Base-by-base conservation (phyloP, 2,329 filamentous ascomycete species). In the Decorospora gaudefroyi region DNA sequence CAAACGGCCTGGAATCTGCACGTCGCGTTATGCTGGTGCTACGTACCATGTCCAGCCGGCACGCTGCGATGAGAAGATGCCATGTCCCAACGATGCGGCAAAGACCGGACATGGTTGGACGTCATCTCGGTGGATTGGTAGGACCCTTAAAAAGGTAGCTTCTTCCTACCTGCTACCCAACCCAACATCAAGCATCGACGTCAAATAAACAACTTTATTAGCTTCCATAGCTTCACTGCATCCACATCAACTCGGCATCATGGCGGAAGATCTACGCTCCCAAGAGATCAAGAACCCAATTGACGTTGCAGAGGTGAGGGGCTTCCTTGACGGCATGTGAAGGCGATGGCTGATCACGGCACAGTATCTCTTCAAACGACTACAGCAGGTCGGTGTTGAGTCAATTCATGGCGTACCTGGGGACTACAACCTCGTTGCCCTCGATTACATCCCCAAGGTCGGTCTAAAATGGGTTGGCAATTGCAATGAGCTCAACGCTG, bases 391-490 rank as follows among this genome's bases (percentile, higher is more conserved):
- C 15, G 74, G 74, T 23, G 66, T 76, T 16, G 60, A 67, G 16
- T 72, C 72, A 3, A 48, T 76, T 25, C 76, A 77, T 42, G 78
- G 78, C 12, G 73, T 80, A 6, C 66, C 68, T 11, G 62, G 69
- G 38, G 72, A 74, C 57, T 73, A 72, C 61, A 73, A 74, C 38
- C 66, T 73, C 40, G 73, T 73, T 7, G 76, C 79, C 17, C 71
- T 84, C 41, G 81, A 84, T 64, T 82, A 82, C 56, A 64, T 84
- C 12, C 71, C 77, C 16, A 78, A 78, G 42, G 71, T 68, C 34
- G 79, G 74, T 10, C 67, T 84, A 15, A 65, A 74, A 31, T 84
- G 81, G 81, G 78, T 82, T 3, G 81, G 81, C 50, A 84, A 82
- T 59, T 78, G 75, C 64, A 84, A 84, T 64, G 81, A 84, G 64